phyloP scores from a whole-genome alignment of 495 filamentous ascomycete species.

The Mycothermus thermophilus region DNA sequence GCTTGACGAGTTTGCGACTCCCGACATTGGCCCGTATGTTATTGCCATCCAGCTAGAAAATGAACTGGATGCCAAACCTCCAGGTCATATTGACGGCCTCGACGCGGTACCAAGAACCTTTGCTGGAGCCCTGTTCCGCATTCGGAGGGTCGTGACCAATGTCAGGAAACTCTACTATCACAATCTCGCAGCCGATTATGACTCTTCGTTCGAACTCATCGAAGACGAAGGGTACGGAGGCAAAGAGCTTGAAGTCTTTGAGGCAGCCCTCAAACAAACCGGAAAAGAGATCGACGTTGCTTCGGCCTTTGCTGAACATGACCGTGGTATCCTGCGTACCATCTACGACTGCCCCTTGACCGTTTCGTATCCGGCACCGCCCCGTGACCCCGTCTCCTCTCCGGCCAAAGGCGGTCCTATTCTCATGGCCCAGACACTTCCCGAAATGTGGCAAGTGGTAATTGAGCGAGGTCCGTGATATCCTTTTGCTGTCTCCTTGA shows the following conservation, averaged over 20 bases:
- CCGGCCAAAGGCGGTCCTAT: slow-evolving; percentile 1
- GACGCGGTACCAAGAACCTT: background rate
- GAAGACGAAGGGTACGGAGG: slow-evolving; percentile 1
- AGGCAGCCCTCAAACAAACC: no score
- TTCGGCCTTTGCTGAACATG: slow-evolving; percentile 4
- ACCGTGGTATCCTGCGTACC: slow-evolving; percentile 1
- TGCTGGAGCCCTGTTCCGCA: slow-evolving; percentile 10
- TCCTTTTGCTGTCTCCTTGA: no score
- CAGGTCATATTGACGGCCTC: slow-evolving; percentile 1
- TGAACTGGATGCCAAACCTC: background rate
- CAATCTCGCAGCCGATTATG: slow-evolving; percentile 6
- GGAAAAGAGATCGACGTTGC: slow-evolving; percentile 6
- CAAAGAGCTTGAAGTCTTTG: background rate
- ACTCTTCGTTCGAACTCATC: slow-evolving; percentile 10
- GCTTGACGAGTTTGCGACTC: slow-evolving; percentile 10
- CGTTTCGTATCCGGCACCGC: background rate
- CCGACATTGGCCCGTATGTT: slow-evolving; percentile 10
- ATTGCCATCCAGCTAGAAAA: slow-evolving; percentile 10
- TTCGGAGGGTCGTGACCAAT: slow-evolving; percentile 9
- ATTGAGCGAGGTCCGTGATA: slow-evolving; percentile 8
- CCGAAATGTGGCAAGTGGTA: slow-evolving; percentile 11
- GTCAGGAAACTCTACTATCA: slow-evolving; percentile 10
- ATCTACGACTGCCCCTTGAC: slow-evolving; percentile 14
- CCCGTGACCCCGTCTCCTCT: background rate
- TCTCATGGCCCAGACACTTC: slow-evolving; percentile 4